Conservation (phyloP, 257 asterid species). For the Solanum ahanhuiri region DNA sequence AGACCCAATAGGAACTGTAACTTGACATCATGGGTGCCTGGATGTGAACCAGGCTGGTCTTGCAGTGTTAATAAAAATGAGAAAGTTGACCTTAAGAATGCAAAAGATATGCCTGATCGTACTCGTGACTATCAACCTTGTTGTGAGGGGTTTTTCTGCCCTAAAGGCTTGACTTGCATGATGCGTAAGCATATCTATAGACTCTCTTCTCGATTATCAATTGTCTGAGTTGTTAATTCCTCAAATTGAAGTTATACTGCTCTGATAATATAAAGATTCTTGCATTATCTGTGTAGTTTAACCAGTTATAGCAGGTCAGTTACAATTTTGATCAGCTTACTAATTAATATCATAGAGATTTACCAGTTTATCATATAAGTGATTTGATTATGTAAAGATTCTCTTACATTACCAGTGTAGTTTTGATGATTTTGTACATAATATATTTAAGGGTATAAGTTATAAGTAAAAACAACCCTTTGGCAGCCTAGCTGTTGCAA, state of each 20-base stretch:
- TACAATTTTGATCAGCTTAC: not conserved
- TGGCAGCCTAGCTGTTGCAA: not conserved
- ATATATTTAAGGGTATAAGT: not conserved
- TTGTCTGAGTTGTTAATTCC: not conserved
- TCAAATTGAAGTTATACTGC: not conserved
- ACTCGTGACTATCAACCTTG: constrained; percentile 60
- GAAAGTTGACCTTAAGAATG: constrained; percentile 68
- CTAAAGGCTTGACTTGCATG: constrained; percentile 98
- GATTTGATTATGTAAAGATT: not conserved
- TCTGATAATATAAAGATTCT: not conserved
- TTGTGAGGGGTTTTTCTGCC: constrained; percentile 94
- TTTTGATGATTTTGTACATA: not conserved
- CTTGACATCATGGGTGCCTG: constrained; percentile 68
- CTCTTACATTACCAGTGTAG: not conserved
- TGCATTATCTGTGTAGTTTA: not conserved
- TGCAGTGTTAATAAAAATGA: constrained; percentile 36
- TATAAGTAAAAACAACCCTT: not conserved
- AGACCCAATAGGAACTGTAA: constrained; percentile 88
- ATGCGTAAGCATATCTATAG: constrained; percentile 55
- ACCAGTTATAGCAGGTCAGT: not conserved
- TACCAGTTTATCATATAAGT: not conserved
- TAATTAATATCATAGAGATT: not conserved
- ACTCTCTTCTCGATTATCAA: not conserved
- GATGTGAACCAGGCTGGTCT: constrained; percentile 99
- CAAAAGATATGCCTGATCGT: constrained; percentile 56